Evolutionary conservation across 2,329 filamentous ascomycete species (phyloP), one percentile per base, ranked within the genome.

Genomic region (Reticulascus tulasneorum): DNA sequence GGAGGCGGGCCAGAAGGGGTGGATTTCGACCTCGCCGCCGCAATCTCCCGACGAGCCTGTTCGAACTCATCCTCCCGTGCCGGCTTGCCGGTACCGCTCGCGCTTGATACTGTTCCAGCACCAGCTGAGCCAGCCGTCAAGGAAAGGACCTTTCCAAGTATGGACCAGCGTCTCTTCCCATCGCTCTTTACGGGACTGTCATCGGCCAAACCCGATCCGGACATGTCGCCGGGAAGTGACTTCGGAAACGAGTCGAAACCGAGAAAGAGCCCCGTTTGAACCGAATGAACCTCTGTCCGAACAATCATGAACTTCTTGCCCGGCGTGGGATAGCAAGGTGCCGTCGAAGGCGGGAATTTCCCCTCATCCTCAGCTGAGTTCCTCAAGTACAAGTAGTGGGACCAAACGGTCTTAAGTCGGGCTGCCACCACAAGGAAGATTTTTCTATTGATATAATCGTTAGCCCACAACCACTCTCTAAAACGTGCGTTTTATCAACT

Each of bases 281-380:
- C 58, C 5, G 58, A 49, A 28, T 64, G 66, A 16, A 73, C 52
- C 42, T 95, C 89, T 45, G 86, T 90, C 38, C 88, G 82, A 47
- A 95, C 84, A 50, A 96, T 95, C 60, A 94, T 78, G 42, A 96
- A 86, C 43, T 86, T 77, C 52, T 91, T 86, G 29, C 86, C 84
- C 2, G 90, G 87, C 3, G 88, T 87, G 6, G 90, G 90, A 39
- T 83, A 82, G 51, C 84, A 89, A n/a, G 90, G 86, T 6, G 79
- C 80, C 3, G 86, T 87, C 1, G 86, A 89, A 6, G 87, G 82
- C 1, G 71, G 73, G 4, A 77, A 54, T 11, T 65, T 69, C 23
- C 74, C 64, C 13, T 60, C 50, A 17, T 57, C 63, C 42, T 84
- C 81, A 11, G 85, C 82, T 34, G 75, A 69, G 33, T 85, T 75